Evolutionary conservation across 257 asterid species (phyloP).

Genomic region (Nicotiana tabacum): DNA sequence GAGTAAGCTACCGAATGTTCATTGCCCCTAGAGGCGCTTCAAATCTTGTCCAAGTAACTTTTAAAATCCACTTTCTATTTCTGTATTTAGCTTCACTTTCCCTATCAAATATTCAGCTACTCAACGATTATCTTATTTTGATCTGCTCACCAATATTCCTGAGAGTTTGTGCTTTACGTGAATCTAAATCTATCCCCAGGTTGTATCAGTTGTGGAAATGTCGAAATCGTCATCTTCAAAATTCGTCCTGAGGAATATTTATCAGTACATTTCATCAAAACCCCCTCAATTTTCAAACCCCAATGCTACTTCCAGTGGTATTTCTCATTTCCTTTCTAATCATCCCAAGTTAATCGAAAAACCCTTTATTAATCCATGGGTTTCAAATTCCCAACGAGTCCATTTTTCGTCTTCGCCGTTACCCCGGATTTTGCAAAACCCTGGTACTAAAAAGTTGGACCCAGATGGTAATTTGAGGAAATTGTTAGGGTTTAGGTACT

Average conservation of each 20-base stretch:
- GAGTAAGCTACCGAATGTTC: not conserved
- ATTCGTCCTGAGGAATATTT: constrained; percentile 34
- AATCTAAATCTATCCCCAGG: constrained; percentile 12
- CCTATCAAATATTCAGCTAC: not conserved
- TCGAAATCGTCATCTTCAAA: constrained; percentile 52
- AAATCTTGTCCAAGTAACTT: not conserved
- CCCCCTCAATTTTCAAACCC: constrained; percentile 25
- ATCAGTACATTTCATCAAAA: constrained; percentile 39
- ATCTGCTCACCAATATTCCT: not conserved
- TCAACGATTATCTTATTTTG: not conserved
- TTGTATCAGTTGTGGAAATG: constrained; percentile 28
- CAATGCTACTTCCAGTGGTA: constrained; percentile 17
- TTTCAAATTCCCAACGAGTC: constrained; percentile 30
- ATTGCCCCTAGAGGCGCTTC: not conserved
- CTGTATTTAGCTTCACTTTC: not conserved
- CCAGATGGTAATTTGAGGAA: constrained; percentile 29
- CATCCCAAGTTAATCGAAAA: constrained; percentile 30
- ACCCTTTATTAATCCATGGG: constrained; percentile 38
- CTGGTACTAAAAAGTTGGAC: constrained; percentile 20
- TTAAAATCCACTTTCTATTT: not conserved
- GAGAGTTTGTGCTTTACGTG: constrained; percentile 18
- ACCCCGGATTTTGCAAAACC: constrained; percentile 22
- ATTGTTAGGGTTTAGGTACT: constrained; percentile 46
- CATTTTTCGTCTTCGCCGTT: constrained; percentile 39
- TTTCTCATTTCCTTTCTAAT: constrained; percentile 42